Evolutionary conservation across 306 rosid species (phyloP).

Genomic region (Crotalaria pallida): DNA sequence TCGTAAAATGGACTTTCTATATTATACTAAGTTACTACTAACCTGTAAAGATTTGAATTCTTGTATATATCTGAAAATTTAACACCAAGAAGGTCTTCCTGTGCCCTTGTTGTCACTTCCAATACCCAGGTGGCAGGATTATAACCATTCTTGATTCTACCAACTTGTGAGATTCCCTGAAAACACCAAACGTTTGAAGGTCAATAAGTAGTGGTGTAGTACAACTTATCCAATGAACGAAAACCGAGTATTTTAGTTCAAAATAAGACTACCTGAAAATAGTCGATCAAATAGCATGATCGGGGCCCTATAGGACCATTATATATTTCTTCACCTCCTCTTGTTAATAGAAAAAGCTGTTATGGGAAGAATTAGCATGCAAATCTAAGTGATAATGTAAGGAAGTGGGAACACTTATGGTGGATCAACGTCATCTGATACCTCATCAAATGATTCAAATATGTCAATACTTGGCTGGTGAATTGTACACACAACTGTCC

Average conservation of each 20-base stretch:
- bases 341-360: constrained; percentile 28
- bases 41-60: constrained; percentile 21
- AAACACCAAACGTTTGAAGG: background rate
- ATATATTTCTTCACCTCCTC: constrained; percentile 39
- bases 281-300: constrained; percentile 17
- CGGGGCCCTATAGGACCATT: constrained; percentile 26
- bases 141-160: constrained; percentile 16
- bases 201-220: background rate
- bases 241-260: background rate
- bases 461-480: constrained; percentile 33
- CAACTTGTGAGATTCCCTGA: constrained; percentile 15
- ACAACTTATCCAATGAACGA: background rate
- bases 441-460: constrained; percentile 37
- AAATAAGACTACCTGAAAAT: constrained; percentile 27
- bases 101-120: constrained; percentile 28
- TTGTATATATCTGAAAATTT: constrained; percentile 27
- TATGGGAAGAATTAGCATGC: background rate
- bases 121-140: constrained; percentile 36
- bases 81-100: constrained; percentile 19
- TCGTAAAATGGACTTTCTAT: no score
- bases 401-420: background rate
- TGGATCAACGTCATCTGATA: background rate
- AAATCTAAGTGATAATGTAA: no score
- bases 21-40: no score
- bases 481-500: constrained; percentile 27